Conservation (phyloP, 2,329 filamentous ascomycete genomes). For the Aaosphaeria pasadenensis region DNA sequence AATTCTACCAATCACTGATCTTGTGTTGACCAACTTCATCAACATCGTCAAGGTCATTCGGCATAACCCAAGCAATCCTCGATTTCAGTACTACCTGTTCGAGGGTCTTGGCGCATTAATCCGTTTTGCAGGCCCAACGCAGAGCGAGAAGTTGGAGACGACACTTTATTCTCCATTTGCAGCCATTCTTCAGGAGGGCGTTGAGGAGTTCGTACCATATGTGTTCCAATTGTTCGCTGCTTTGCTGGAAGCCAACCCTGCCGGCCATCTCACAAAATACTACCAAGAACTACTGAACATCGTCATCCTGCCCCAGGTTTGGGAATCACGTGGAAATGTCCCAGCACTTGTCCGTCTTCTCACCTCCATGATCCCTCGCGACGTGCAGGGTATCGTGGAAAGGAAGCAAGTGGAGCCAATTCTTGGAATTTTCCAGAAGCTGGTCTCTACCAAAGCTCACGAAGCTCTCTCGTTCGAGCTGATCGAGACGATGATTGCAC, state of each 20-base stretch:
- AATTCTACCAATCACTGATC: slow-evolving; percentile 69
- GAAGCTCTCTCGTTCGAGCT: slow-evolving; percentile 88
- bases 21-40: slow-evolving; percentile 78
- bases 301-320: slow-evolving; percentile 76
- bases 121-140: slow-evolving; percentile 65
- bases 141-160: slow-evolving; percentile 72
- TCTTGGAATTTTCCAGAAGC: slow-evolving; percentile 92
- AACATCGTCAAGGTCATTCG: slow-evolving; percentile 90
- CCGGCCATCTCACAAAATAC: slow-evolving; percentile 72
- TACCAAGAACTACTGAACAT: slow-evolving; percentile 77
- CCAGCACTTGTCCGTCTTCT: slow-evolving; percentile 85
- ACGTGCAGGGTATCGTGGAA: slow-evolving; percentile 67
- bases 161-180: slow-evolving; percentile 82
- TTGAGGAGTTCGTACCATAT: slow-evolving; percentile 93
- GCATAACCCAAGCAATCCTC: slow-evolving; percentile 92
- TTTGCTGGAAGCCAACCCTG: slow-evolving; percentile 80
- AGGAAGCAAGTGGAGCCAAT: slow-evolving; percentile 83
- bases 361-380: slow-evolving; percentile 77
- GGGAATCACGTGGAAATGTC: slow-evolving; percentile 91
- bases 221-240: slow-evolving; percentile 94
- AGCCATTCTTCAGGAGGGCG: slow-evolving; percentile 73
- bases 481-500: slow-evolving; percentile 73
- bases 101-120: slow-evolving; percentile 90
- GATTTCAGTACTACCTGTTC: slow-evolving; percentile 98
- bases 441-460: slow-evolving; percentile 77